Conservation (phyloP, 1,284 basidiomycete species). For the Leccinum subspadiceum region DNA sequence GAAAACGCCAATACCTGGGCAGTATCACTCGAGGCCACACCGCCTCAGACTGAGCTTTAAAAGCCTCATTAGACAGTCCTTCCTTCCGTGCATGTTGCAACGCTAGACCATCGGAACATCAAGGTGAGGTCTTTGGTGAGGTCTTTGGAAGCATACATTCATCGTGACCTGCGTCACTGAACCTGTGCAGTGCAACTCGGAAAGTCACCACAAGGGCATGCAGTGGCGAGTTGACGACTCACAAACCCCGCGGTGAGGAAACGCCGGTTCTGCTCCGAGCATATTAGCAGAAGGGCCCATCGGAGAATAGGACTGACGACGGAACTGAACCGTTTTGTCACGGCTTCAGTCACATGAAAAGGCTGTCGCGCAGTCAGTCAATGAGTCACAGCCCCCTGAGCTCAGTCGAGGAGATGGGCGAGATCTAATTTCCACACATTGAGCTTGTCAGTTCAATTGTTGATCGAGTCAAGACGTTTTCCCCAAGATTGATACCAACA, state of each 20-base stretch:
- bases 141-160: not conserved
- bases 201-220: not conserved
- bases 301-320: not conserved
- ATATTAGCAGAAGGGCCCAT: not conserved
- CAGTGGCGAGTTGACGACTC: not conserved
- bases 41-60: conserved; percentile 4
- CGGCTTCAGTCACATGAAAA: too few relatives aligned
- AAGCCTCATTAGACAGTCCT: not conserved
- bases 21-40: conserved; percentile 4
- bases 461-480: too few relatives aligned
- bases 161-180: not conserved
- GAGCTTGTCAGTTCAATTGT: too few relatives aligned
- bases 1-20: not conserved
- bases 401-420: too few relatives aligned
- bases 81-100: conserved; percentile 1
- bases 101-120: not conserved
- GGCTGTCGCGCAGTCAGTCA: too few relatives aligned
- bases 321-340: conserved; percentile 19
- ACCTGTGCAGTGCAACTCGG: not conserved
- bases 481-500: too few relatives aligned
- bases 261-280: not conserved
- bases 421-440: too few relatives aligned
- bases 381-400: too few relatives aligned
- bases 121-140: not conserved
- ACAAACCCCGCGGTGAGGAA: not conserved